A percentile compares a stretch with the other conserved stretches of the same genome.
Conservation (phyloP, 2,329 filamentous ascomycete species). For the Nakataea oryzae region DNA sequence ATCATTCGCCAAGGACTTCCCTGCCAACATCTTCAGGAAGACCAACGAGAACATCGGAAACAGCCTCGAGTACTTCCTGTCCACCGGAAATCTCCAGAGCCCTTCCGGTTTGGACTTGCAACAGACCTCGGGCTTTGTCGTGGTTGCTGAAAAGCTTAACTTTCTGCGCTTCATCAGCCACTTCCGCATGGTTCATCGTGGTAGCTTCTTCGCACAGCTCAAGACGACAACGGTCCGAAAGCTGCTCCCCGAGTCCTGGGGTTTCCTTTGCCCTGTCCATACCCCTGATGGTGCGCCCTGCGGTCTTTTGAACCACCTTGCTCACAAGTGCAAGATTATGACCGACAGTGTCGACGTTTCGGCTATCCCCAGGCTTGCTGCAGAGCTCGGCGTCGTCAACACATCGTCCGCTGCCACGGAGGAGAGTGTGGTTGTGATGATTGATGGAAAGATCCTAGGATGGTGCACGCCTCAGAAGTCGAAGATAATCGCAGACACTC, state of each 20-base stretch:
- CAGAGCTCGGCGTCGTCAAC: slow-evolving; percentile 68
- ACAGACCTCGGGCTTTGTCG: slow-evolving; percentile 88
- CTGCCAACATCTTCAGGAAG: slow-evolving; percentile 64
- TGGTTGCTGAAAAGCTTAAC: slow-evolving; percentile 98
- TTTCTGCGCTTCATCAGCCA: slow-evolving; percentile 98
- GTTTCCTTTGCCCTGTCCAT: slow-evolving; percentile 93
- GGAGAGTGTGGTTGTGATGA: slow-evolving; percentile 79
- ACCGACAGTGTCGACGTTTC: slow-evolving; percentile 67
- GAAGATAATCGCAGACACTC: slow-evolving; percentile 68
- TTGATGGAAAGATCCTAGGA: slow-evolving; percentile 83
- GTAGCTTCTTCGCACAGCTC: slow-evolving; percentile 94
- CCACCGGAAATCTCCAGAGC: slow-evolving; percentile 87
- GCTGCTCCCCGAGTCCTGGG: slow-evolving; percentile 92
- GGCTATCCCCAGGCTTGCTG: slow-evolving; percentile 60
- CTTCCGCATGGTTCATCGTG: slow-evolving; percentile 97
- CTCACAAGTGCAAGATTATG: slow-evolving; percentile 87
- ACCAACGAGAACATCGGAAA: slow-evolving; percentile 85
- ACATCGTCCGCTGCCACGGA: slow-evolving; percentile 68
- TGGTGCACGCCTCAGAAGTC: slow-evolving; percentile 84
- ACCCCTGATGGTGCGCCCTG: slow-evolving; percentile 95
- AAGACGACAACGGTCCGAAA: slow-evolving; percentile 97
- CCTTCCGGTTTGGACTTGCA: slow-evolving; percentile 88
- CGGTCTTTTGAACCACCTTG: slow-evolving; percentile 86
- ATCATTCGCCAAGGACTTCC: slow-evolving; percentile 71
- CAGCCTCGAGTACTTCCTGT: slow-evolving; percentile 87